Conservation (phyloP, 2,329 filamentous ascomycete species). For the Cercospora citrullina region DNA sequence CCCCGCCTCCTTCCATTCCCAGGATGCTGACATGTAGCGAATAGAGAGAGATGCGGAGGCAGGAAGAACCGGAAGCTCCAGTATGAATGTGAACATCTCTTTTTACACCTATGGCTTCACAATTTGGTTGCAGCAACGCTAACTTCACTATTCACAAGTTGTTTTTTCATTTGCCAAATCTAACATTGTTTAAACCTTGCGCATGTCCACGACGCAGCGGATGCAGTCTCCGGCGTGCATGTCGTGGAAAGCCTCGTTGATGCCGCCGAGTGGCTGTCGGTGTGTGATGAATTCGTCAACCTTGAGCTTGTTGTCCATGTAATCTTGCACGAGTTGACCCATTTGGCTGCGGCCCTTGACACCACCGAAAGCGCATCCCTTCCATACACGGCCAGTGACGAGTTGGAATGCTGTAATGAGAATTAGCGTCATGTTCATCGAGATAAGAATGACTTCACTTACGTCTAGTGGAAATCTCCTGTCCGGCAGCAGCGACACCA, state of each 20-base stretch:
- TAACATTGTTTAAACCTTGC: conserved; percentile 31
- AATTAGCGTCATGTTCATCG: conserved; percentile 13
- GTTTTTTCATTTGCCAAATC: not conserved
- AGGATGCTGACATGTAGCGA: not conserved
- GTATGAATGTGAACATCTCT: not conserved
- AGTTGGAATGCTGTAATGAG: conserved; percentile 80
- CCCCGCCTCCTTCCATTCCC: not conserved
- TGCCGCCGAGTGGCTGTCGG: conserved; percentile 75
- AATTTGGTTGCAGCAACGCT: conserved; percentile 9
- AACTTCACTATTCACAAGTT: conserved; percentile 2
- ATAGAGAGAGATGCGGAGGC: not conserved
- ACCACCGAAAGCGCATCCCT: conserved; percentile 94
- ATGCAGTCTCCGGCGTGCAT: conserved; percentile 99
- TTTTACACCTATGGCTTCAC: not conserved
- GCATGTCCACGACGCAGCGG: conserved; percentile 80
- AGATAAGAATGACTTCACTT: conserved; percentile 49
- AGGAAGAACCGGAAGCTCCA: not conserved
- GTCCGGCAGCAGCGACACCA: conserved; percentile 91
- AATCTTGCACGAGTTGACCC: conserved; percentile 81
- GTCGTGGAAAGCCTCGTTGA: conserved; percentile 85
- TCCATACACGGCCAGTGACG: conserved; percentile 96
- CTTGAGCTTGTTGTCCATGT: conserved; percentile 86
- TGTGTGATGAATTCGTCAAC: conserved; percentile 99
- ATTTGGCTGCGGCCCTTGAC: conserved; percentile 97
- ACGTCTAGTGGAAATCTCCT: conserved; percentile 94